Evolutionary conservation across 495 filamentous ascomycete species (phyloP).

Genomic region (Penicillium silybi): DNA sequence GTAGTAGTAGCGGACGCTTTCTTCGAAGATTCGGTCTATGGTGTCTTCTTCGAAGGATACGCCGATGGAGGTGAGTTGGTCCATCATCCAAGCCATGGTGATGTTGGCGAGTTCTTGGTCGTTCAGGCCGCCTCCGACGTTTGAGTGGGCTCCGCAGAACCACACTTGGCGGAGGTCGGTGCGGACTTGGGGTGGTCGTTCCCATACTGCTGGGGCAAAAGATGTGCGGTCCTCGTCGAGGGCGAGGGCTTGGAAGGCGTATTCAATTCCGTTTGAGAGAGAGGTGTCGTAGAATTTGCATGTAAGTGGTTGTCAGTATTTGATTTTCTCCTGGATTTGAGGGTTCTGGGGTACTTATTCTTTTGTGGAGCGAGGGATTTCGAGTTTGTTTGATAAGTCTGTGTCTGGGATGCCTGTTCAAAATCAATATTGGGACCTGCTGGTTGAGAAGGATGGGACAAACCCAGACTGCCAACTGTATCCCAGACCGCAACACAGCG

Average conservation of each 20-base stretch:
- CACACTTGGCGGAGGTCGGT: conserved; percentile 65
- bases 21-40: conserved; percentile 46
- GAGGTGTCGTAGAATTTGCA: conserved; percentile 58
- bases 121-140: conserved; percentile 59
- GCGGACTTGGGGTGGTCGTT: conserved; percentile 38
- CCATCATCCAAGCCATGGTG: conserved; percentile 70
- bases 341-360: conserved; percentile 23
- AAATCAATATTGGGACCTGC: not conserved
- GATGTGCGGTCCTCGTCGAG: conserved; percentile 62
- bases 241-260: conserved; percentile 72
- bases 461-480: conserved; percentile 52
- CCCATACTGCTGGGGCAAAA: conserved; percentile 65
- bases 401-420: conserved; percentile 41
- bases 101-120: conserved; percentile 62
- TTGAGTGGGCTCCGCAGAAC: conserved; percentile 67
- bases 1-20: conserved; percentile 44
- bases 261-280: conserved; percentile 53
- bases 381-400: conserved; percentile 30
- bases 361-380: conserved; percentile 45
- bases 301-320: conserved; percentile 11
- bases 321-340: not conserved
- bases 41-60: conserved; percentile 52
- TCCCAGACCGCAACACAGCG: conserved; percentile 56
- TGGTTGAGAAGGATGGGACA: not conserved
- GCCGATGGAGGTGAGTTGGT: conserved; percentile 58